phyloP scores from a whole-genome alignment of 352 stramenopile genomes.

The Blastocystis hominis region DNA sequence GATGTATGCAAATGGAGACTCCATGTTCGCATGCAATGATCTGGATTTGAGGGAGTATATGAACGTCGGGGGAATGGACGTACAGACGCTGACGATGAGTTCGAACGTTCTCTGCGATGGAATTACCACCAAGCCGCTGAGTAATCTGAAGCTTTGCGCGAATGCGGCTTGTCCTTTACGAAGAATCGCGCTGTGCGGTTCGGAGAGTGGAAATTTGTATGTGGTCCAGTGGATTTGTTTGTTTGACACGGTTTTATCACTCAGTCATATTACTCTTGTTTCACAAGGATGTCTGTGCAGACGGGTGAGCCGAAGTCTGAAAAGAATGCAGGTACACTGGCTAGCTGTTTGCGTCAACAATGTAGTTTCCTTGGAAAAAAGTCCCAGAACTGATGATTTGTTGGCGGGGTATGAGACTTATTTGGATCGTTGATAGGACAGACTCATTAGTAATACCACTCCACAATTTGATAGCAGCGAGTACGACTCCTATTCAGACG shows the following conservation, averaged over 20 bases:
- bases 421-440: too few species aligned
- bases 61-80: not conserved
- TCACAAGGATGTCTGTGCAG: not conserved
- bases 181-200: conserved; percentile 51
- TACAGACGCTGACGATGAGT: not conserved
- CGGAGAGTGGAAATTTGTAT: conserved; percentile 51
- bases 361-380: not conserved
- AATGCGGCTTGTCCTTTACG: conserved; percentile 30
- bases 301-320: not conserved
- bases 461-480: not conserved
- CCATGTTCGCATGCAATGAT: not conserved
- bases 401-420: too few species aligned
- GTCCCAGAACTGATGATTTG: too few species aligned
- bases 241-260: not conserved
- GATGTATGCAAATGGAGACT: not conserved
- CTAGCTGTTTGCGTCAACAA: not conserved
- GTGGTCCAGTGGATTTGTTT: conserved; percentile 48
- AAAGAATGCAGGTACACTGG: not conserved
- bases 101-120: conserved; percentile 1
- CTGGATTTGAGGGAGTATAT: conserved; percentile 42
- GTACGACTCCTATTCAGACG: not conserved
- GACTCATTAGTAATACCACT: not conserved
- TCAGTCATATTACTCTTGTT: not conserved
- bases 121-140: conserved; percentile 34
- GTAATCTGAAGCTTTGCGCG: conserved; percentile 35